Conservation (phyloP, 805 yeast genomes). For the Cyberlindnera americana region DNA sequence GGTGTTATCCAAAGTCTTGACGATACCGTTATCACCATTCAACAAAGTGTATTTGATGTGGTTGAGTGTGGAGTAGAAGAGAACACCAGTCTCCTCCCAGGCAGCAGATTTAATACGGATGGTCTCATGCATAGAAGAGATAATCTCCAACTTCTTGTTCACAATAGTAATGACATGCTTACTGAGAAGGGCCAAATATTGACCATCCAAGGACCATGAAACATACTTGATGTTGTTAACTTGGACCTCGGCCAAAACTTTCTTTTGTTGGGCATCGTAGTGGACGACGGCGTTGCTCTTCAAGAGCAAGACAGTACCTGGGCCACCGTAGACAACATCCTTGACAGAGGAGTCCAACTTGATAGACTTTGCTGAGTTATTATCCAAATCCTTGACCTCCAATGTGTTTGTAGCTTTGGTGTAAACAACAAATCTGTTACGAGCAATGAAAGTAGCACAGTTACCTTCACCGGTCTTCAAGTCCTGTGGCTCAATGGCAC, state of each 20-base stretch:
- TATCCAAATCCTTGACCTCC: slow-evolving; percentile 79
- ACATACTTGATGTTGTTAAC: slow-evolving; percentile 83
- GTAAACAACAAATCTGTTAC: slow-evolving; percentile 89
- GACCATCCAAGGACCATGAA: slow-evolving; percentile 85
- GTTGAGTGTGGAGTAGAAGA: slow-evolving; percentile 89
- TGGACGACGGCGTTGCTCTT: slow-evolving; percentile 70
- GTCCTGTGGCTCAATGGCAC: slow-evolving; percentile 91
- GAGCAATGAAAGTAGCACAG: slow-evolving; percentile 86
- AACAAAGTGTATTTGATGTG: slow-evolving; percentile 91
- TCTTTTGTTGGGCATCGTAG: slow-evolving; percentile 91
- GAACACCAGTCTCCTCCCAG: slow-evolving; percentile 93
- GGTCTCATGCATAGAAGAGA: slow-evolving; percentile 91
- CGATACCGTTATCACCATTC: slow-evolving; percentile 94
- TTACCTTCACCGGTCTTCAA: slow-evolving; percentile 76
- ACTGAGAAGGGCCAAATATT: slow-evolving; percentile 79
- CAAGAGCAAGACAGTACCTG: slow-evolving; percentile 78
- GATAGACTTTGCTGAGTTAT: slow-evolving; percentile 77
- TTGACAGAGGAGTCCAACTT: slow-evolving; percentile 63
- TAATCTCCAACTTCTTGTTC: slow-evolving; percentile 67
- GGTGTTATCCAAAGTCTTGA: slow-evolving; percentile 87
- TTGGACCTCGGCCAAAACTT: slow-evolving; percentile 62
- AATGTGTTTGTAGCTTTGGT: slow-evolving; percentile 60
- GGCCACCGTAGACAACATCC: slow-evolving; percentile 74
- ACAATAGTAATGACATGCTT: slow-evolving; percentile 93
- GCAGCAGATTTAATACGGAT: slow-evolving; percentile 95